Conservation (phyloP, 176 grass and related monocot genomes). For the Oryza australiensis region DNA sequence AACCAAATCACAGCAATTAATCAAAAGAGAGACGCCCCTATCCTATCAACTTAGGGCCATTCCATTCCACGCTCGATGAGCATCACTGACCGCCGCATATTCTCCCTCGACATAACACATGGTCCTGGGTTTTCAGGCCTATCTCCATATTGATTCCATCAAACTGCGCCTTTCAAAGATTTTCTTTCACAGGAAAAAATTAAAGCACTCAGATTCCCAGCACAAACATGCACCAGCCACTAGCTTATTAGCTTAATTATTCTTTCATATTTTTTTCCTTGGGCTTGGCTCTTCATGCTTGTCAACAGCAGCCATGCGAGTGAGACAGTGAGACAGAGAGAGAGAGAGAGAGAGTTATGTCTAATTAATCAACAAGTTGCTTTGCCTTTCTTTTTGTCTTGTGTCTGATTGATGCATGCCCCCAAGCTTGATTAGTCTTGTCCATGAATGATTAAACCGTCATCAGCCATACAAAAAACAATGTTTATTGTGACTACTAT, state of each 20-base stretch:
- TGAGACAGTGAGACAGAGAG: not conserved
- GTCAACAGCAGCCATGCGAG: conserved; percentile 15
- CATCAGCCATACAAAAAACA: not conserved
- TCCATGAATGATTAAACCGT: conserved; percentile 17
- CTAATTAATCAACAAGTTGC: conserved; percentile 33
- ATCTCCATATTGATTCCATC: not conserved
- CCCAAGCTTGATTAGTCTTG: conserved; percentile 9
- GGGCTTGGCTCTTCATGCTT: conserved; percentile 18
- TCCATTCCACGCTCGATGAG: no score
- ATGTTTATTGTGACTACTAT: not conserved
- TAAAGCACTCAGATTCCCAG: not conserved
- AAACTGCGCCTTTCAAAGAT: not conserved
- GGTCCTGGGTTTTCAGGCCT: not conserved
- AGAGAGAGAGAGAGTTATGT: not conserved
- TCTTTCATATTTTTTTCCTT: not conserved
- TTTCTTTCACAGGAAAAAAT: conserved; percentile 9
- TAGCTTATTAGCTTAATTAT: not conserved
- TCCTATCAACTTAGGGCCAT: not conserved
- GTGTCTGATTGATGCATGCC: not conserved
- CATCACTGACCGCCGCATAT: not conserved
- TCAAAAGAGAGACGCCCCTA: conserved; percentile 3
- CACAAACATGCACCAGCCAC: conserved; percentile 22
- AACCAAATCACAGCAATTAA: conserved; percentile 20
- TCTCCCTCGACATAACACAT: not conserved
- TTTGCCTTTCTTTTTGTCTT: not conserved